Conservation (phyloP, 2,329 filamentous ascomycete genomes). For the Penicillium polonicum region DNA sequence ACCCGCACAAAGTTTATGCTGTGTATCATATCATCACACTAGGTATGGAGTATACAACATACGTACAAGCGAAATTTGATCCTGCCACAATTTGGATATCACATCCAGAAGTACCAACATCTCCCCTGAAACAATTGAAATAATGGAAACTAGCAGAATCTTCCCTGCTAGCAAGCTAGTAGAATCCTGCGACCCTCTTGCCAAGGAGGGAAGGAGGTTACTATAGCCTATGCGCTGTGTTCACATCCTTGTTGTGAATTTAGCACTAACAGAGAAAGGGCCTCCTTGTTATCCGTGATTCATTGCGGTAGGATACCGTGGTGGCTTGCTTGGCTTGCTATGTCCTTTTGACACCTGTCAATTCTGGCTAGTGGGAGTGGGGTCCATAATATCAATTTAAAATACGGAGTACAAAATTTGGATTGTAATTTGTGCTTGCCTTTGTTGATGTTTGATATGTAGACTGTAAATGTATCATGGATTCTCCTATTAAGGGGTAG, state of each 20-base stretch:
- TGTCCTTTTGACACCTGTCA: constrained; percentile 6
- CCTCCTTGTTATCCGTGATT: neutral
- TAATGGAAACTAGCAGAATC: neutral
- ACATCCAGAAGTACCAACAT: neutral
- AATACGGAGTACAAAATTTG: neutral
- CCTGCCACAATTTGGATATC: neutral
- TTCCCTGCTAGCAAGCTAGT: neutral
- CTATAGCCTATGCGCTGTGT: neutral
- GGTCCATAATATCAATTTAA: neutral
- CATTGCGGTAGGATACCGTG: neutral
- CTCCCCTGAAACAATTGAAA: neutral
- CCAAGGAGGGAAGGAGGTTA: neutral
- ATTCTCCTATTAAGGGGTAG: neutral
- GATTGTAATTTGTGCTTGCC: neutral
- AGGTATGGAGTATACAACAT: neutral
- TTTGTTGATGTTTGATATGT: neutral
- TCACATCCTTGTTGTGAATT: neutral
- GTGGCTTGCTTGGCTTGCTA: constrained; percentile 6
- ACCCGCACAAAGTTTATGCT: neutral
- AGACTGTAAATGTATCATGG: too few species aligned
- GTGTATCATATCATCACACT: neutral
- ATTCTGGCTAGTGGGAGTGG: constrained; percentile 2
- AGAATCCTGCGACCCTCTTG: neutral
- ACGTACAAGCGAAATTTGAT: neutral
- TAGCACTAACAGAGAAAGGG: neutral